Conservation (phyloP, 345 rosid species). For the Linum lewisii region DNA sequence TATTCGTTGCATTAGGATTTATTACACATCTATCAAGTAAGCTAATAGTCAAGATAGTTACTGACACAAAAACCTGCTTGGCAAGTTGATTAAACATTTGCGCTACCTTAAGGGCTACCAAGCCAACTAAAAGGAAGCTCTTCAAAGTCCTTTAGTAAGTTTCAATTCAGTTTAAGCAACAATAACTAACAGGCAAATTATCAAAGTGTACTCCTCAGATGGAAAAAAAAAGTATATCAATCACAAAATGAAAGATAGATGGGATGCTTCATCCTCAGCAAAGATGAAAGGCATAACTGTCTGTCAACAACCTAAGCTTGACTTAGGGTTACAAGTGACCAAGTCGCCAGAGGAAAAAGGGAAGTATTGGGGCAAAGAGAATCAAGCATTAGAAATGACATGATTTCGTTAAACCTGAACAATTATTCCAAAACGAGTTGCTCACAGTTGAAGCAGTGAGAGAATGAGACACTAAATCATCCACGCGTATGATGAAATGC, state of each 20-base stretch:
- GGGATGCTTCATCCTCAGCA: too few species aligned
- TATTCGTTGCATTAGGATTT: neutral
- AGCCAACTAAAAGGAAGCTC: neutral
- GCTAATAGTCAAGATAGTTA: neutral
- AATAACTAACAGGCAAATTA: neutral
- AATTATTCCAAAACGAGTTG: neutral
- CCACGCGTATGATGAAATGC: too few species aligned
- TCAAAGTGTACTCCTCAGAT: neutral
- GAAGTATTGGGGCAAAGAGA: too few species aligned
- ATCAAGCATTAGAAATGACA: neutral
- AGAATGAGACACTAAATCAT: neutral
- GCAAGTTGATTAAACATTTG: neutral
- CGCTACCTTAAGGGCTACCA: neutral
- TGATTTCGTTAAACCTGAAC: neutral
- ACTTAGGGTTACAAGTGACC: too few species aligned
- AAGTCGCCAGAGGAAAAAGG: too few species aligned
- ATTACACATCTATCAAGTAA: neutral
- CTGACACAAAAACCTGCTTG: neutral
- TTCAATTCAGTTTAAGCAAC: neutral
- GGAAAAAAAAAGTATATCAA: neutral
- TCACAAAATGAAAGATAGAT: too few species aligned
- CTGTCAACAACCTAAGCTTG: too few species aligned
- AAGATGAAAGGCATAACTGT: too few species aligned
- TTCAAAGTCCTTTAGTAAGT: neutral
- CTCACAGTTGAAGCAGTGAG: neutral